Evolutionary conservation across 805 yeast species (phyloP).

Genomic region (Lipomyces yamadae): DNA sequence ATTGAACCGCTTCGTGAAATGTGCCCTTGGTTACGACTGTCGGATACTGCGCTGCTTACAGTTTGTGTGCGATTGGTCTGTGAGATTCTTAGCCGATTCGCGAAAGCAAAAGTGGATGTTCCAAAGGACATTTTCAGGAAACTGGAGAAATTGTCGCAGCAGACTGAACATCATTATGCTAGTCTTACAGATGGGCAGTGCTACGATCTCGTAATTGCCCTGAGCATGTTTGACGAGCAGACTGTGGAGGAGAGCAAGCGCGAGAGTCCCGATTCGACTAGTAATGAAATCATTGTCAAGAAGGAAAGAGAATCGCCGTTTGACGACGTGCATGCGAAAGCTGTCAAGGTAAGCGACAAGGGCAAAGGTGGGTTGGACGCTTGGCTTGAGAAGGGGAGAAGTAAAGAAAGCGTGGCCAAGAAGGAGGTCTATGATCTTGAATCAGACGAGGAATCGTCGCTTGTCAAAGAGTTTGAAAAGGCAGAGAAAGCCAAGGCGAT

Average conservation of each 20-base stretch:
- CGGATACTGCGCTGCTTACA: constrained; percentile 72
- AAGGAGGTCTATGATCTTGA: constrained; percentile 17
- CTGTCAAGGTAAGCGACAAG: not conserved
- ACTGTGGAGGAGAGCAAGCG: not conserved
- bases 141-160: constrained; percentile 49
- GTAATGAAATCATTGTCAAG: not conserved
- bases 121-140: constrained; percentile 59
- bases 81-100: constrained; percentile 67
- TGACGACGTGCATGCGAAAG: not conserved
- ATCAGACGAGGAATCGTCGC: constrained; percentile 27
- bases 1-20: constrained; percentile 68
- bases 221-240: constrained; percentile 19
- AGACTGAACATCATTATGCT: constrained; percentile 65
- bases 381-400: constrained; percentile 24
- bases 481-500: constrained; percentile 10
- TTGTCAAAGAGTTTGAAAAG: constrained; percentile 21
- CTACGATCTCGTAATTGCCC: constrained; percentile 55
- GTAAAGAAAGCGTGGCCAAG: not conserved
- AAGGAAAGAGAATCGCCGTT: not conserved
- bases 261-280: not conserved
- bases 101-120: constrained; percentile 56
- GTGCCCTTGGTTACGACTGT: constrained; percentile 80
- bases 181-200: constrained; percentile 72
- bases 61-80: constrained; percentile 75
- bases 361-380: constrained; percentile 18